phyloP scores from a whole-genome alignment of 2,329 filamentous ascomycete genomes.

The Neonectria neomacrospora region DNA sequence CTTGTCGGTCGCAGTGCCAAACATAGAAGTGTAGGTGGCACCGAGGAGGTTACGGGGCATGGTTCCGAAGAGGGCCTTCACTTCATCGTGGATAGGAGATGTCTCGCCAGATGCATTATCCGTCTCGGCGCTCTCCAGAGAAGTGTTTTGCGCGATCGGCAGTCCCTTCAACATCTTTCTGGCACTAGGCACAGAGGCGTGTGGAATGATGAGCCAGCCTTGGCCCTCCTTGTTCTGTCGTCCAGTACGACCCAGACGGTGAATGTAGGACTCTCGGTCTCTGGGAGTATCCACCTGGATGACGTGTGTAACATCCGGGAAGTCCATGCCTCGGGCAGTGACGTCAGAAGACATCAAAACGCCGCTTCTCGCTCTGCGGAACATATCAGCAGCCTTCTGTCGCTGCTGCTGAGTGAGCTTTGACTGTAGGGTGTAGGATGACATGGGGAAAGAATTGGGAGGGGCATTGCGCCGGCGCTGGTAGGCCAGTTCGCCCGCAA shows the following conservation, averaged over 20 bases:
- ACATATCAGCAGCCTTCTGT: constrained; percentile 76
- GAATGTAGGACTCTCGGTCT: constrained; percentile 78
- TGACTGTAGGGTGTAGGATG: constrained; percentile 72
- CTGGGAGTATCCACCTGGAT: constrained; percentile 76
- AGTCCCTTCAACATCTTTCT: constrained; percentile 66
- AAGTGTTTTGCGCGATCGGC: constrained; percentile 67
- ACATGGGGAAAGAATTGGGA: constrained; percentile 53
- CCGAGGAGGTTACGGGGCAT: constrained; percentile 51
- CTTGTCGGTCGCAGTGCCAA: constrained; percentile 62
- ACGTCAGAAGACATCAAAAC: constrained; percentile 84
- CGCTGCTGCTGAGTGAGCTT: constrained; percentile 77
- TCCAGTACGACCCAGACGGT: constrained; percentile 80
- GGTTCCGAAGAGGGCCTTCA: constrained; percentile 55
- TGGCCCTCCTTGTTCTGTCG: constrained; percentile 79
- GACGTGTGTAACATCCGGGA: constrained; percentile 82
- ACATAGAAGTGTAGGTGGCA: constrained; percentile 65
- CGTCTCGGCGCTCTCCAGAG: constrained; percentile 62
- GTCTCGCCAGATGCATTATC: constrained; percentile 62
- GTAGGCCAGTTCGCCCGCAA: constrained; percentile 67
- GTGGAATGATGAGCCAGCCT: constrained; percentile 73
- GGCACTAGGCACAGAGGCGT: constrained; percentile 62
- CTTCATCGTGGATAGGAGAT: constrained; percentile 58
- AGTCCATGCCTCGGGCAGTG: constrained; percentile 85
- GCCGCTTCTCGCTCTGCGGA: constrained; percentile 71
- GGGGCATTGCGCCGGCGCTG: constrained; percentile 53